phyloP scores from a whole-genome alignment of 2,329 filamentous ascomycete species.

The Colletotrichum sp. region DNA sequence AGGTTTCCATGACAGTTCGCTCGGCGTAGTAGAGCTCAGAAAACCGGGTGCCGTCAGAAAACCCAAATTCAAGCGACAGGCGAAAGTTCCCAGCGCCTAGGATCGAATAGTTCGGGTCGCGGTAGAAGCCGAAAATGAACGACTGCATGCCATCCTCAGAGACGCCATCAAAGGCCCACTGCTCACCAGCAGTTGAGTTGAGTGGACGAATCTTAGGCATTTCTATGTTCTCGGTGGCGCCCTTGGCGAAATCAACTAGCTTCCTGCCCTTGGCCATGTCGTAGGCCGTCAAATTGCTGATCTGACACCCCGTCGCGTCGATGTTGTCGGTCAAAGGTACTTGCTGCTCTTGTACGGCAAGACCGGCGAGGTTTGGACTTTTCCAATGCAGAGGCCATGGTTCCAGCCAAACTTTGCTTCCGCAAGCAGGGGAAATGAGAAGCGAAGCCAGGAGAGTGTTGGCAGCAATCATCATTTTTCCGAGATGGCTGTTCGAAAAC shows the following conservation, averaged over 20 bases:
- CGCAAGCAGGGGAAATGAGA: neutral
- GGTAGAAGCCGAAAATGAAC: conserved; percentile 32
- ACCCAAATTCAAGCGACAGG: conserved; percentile 26
- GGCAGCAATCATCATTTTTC: neutral
- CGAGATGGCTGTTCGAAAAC: neutral
- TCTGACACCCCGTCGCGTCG: neutral
- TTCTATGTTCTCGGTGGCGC: conserved; percentile 8
- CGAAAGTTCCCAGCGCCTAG: conserved; percentile 31
- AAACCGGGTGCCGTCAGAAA: conserved; percentile 25
- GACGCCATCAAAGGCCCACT: conserved; percentile 34
- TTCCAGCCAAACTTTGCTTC: neutral
- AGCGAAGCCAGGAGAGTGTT: neutral
- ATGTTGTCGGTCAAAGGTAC: neutral
- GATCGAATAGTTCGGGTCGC: conserved; percentile 32
- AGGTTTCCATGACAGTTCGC: conserved; percentile 25
- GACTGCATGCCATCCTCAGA: conserved; percentile 25
- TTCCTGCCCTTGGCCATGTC: conserved; percentile 8
- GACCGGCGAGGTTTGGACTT: neutral
- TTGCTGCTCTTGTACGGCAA: neutral
- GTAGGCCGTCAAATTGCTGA: conserved; percentile 3
- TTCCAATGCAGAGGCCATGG: neutral
- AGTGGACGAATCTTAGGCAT: conserved; percentile 25
- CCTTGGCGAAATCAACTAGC: neutral
- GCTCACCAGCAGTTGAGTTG: conserved; percentile 30
- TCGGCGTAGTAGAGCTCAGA: conserved; percentile 27